Base-by-base conservation (phyloP, 78 protist genomes). In the Chrysochromulina tobinii region DNA sequence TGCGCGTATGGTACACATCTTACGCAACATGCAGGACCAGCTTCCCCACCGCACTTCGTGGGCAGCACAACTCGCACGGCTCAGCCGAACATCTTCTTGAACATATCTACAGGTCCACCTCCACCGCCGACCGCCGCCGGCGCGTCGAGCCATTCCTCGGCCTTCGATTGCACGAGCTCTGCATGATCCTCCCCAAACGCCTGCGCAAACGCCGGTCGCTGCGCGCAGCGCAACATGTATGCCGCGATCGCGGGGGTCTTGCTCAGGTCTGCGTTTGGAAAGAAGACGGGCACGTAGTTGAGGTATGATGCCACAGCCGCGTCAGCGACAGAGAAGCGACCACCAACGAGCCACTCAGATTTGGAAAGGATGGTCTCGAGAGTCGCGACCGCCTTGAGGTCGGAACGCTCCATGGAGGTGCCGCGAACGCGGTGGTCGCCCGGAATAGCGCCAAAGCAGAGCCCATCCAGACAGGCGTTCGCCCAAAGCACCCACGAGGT, bases 401-500 rank as follows among this genome's bases (percentile, higher is more conserved):
- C 61, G 9, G 85, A 25, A 27, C 53, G 50, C 23, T 27, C 64
- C 58, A 79, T 54, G 23, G 50, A 23, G 48, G 38, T 54, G 87
- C 87, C 87, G 2, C 87, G 87, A 20, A 79, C 87, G 87, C 87
- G 87, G 48, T 79, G 87, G 61, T 79, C 87, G 50, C 87, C 87
- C 0, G 87, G 87, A 5, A 79, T 7, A 6, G 87, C 87, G 64
- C 87, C 87, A 48, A 79, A 79, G 87, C 87, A 79, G 20, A 79
- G 64, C 3, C 87, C 87, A 51, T 79, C 87, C 5, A 79, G 87
- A 27, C 54, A 59, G 7, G 64, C 18, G 64, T 79, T 79, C 5
- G 64, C 0, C 87, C 87, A 79, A 20, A 79, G 48, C 4, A 79
- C 87, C 77, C 14, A 59, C 12, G 7, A 14, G 64, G 64, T 59